These are phyloP conservation scores for Sporobolomyces pararoseus DNA, from an alignment of 768 basidiomycete species.

Conservation along the genomic window DNA sequence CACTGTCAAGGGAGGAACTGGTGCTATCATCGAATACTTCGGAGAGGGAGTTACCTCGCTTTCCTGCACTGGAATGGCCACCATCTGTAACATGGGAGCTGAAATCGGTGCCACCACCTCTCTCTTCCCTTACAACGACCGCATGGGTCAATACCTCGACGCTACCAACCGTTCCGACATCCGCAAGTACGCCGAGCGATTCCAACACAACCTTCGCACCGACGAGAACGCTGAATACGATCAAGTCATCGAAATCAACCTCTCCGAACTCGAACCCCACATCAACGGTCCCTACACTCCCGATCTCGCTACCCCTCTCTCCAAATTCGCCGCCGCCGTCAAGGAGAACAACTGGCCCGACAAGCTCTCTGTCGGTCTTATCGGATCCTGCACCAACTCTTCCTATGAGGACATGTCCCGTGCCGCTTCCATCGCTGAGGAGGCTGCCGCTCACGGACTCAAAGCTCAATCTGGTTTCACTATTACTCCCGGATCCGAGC, in stretches of 20 bases:
- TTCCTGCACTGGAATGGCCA: conserved; percentile 90
- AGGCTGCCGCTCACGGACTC: conserved; percentile 79
- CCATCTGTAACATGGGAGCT: conserved; percentile 98
- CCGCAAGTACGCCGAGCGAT: conserved; percentile 78
- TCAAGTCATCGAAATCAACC: conserved; percentile 76
- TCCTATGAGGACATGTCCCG: conserved; percentile 81
- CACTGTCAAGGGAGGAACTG: conserved; percentile 92
- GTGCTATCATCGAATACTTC: conserved; percentile 92
- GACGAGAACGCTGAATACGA: conserved; percentile 91
- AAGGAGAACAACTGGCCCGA: conserved; percentile 88
- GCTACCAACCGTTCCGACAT: conserved; percentile 85
- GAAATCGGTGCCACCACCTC: conserved; percentile 99
- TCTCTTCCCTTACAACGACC: conserved; percentile 87
- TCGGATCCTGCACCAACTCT: conserved; percentile 99
- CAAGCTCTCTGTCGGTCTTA: conserved; percentile 81
- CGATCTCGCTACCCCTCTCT: conserved; percentile 88
- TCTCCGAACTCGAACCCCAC: conserved; percentile 45
- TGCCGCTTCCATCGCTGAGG: conserved; percentile 82
- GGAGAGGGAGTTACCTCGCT: conserved; percentile 83
- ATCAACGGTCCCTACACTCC: conserved; percentile 94
- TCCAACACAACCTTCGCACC: conserved; percentile 73
- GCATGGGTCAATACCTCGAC: conserved; percentile 82
- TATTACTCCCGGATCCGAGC: conserved; percentile 66
- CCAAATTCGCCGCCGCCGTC: conserved; percentile 75
- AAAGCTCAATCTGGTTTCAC: conserved; percentile 57